Conservation (phyloP, 2,329 filamentous ascomycete species). For the Arachnomyces sp. region DNA sequence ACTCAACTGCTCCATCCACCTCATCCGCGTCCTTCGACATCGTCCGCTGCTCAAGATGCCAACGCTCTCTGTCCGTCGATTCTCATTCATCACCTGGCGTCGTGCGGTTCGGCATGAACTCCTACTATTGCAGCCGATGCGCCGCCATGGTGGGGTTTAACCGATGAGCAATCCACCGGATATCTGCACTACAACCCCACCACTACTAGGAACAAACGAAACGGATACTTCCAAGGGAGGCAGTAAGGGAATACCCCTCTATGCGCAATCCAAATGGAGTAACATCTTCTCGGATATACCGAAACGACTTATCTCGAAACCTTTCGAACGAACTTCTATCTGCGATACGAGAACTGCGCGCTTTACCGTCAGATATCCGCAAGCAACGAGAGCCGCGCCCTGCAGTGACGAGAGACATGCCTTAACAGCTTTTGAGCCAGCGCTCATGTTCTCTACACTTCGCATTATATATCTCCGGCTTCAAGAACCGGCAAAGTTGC, state of each 20-base stretch:
- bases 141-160: slow-evolving; percentile 38
- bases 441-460: too few relatives aligned
- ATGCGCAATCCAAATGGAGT: too few relatives aligned
- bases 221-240: neutral
- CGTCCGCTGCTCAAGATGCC: slow-evolving; percentile 41
- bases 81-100: slow-evolving; percentile 27
- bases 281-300: too few relatives aligned
- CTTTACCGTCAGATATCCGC: too few relatives aligned
- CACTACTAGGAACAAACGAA: neutral
- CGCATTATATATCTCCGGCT: too few relatives aligned
- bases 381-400: too few relatives aligned
- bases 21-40: slow-evolving; percentile 27
- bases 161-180: slow-evolving; percentile 21
- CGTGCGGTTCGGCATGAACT: slow-evolving; percentile 42
- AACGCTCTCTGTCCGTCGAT: slow-evolving; percentile 38
- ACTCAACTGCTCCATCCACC: slow-evolving; percentile 15
- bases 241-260: neutral
- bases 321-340: too few relatives aligned
- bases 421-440: too few relatives aligned
- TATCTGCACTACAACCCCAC: neutral
- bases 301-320: too few relatives aligned
- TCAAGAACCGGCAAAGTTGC: too few relatives aligned
- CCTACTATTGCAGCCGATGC: slow-evolving; percentile 41
- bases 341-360: too few relatives aligned
- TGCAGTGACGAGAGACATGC: too few relatives aligned